These are phyloP conservation scores for Oryza meyeriana DNA, from an alignment of 176 grass and related monocot genomes.

Conservation along the genomic window DNA sequence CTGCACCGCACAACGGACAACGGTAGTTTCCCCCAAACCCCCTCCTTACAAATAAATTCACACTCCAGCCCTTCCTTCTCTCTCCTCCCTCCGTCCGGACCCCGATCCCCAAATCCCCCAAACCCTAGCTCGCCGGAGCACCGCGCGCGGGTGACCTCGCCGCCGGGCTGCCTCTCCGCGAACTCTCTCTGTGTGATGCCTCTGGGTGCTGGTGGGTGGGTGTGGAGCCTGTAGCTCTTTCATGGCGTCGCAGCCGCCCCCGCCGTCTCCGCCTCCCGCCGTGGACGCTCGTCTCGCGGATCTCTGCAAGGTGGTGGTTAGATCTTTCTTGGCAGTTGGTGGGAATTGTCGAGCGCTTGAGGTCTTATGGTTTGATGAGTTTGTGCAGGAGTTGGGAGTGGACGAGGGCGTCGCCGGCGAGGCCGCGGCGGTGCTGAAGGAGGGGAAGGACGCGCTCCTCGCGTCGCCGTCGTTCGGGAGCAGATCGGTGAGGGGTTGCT, in stretches of 20 bases:
- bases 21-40: constrained; percentile 2
- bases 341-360: background rate
- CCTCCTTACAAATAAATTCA: constrained; percentile 5
- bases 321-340: background rate
- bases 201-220: background rate
- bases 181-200: background rate
- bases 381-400: constrained; percentile 49
- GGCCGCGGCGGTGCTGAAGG: constrained; percentile 47
- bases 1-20: background rate
- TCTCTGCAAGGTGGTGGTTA: constrained; percentile 70
- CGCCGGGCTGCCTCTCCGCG: background rate
- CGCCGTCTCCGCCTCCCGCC: constrained; percentile 6
- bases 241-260: constrained; percentile 14
- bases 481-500: constrained; percentile 35
- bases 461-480: constrained; percentile 47
- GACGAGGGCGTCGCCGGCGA: constrained; percentile 40
- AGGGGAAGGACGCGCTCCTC: constrained; percentile 49
- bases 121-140: constrained; percentile 50
- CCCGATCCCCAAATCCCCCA: constrained; percentile 25
- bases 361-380: background rate
- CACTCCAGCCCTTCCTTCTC: background rate
- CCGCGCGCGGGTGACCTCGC: constrained; percentile 5
- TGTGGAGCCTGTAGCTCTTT: background rate
- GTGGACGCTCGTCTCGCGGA: constrained; percentile 47
- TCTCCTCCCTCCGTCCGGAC: background rate